Percentiles rank a stretch among this genome's conserved stretches.
Evolutionary conservation across 768 basidiomycete genomes (phyloP).

Genomic region (Lactarius indigo): DNA sequence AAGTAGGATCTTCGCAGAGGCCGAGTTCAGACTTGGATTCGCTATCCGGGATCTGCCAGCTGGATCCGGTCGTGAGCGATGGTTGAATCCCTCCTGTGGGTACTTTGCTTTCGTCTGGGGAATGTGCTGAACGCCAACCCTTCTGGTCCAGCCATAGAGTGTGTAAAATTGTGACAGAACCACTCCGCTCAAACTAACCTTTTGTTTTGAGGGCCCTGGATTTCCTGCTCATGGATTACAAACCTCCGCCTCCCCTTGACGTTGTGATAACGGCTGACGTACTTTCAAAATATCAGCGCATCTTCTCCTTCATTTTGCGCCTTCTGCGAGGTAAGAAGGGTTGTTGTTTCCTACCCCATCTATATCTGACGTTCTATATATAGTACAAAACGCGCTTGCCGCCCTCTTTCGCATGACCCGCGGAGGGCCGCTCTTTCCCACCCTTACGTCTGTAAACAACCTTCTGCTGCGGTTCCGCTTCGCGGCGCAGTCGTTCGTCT

Average conservation of each 20-base stretch:
- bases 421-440: conserved; percentile 52
- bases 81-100: conserved; percentile 81
- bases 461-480: conserved; percentile 70
- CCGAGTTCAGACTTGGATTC: conserved; percentile 77
- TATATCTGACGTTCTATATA: conserved; percentile 1
- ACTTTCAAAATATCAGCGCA: conserved; percentile 80
- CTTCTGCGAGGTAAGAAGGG: conserved; percentile 63
- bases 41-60: conserved; percentile 71
- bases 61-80: conserved; percentile 64
- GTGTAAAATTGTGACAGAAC: conserved; percentile 18
- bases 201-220: conserved; percentile 63
- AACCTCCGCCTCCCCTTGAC: conserved; percentile 75
- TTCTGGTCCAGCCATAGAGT: conserved; percentile 35
- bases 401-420: conserved; percentile 65
- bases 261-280: conserved; percentile 67
- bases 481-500: conserved; percentile 65
- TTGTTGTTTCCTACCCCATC: neutral
- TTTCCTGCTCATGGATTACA: conserved; percentile 88
- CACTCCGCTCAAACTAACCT: conserved; percentile 13
- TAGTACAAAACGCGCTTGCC: conserved; percentile 66
- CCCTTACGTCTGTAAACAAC: conserved; percentile 48
- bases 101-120: conserved; percentile 20
- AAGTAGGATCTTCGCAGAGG: conserved; percentile 46
- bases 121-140: neutral
- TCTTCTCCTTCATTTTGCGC: conserved; percentile 77